phyloP scores from a whole-genome alignment of 225 moss, liverwort and hornwort genomes.

The Rhytidiadelphus loreus region DNA sequence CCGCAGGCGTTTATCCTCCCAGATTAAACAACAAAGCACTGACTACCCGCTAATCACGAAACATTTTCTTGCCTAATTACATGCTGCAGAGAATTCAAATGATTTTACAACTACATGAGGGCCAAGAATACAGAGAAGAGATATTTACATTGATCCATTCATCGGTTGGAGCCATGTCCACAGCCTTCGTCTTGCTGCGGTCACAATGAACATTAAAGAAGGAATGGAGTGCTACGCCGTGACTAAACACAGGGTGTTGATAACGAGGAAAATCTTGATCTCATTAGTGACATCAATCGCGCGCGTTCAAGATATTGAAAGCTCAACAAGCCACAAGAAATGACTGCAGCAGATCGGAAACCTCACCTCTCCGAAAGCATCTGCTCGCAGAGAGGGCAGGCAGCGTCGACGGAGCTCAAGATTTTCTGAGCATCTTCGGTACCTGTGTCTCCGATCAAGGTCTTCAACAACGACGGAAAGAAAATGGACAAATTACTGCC shows the following conservation, averaged over 20 bases:
- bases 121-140: neutral
- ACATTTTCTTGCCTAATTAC: neutral
- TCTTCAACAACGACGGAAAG: neutral
- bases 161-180: slow-evolving; percentile 79
- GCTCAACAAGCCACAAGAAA: neutral
- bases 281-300: neutral
- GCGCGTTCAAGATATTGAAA: neutral
- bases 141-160: slow-evolving; percentile 89
- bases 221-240: neutral
- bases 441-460: slow-evolving; percentile 45
- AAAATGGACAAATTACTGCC: neutral
- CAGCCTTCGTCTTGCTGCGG: slow-evolving; percentile 77
- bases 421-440: slow-evolving; percentile 78
- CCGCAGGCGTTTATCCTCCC: neutral
- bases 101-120: neutral
- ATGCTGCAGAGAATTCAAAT: neutral
- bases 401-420: slow-evolving; percentile 55
- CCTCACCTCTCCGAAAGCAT: slow-evolving; percentile 73
- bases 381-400: slow-evolving; percentile 84
- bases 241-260: neutral
- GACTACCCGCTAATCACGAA: neutral
- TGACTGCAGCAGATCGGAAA: neutral
- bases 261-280: neutral
- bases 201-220: neutral
- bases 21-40: neutral